Percentiles rank a stretch among this genome's conserved stretches.
Conservation (phyloP, 164 flowering plant species). For the Stephania japonica region DNA sequence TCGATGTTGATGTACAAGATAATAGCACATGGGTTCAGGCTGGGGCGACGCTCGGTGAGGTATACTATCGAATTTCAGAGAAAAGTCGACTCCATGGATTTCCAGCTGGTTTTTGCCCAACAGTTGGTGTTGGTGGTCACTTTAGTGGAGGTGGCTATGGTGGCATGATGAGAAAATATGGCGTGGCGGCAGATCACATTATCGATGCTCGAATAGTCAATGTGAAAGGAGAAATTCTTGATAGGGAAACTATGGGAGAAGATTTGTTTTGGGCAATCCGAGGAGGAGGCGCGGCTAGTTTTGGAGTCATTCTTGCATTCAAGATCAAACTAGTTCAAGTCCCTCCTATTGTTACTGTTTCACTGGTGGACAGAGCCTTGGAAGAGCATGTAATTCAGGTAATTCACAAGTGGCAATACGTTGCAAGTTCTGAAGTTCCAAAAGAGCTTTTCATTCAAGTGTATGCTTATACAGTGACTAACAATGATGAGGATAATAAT, state of each 20-base stretch:
- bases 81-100: not conserved
- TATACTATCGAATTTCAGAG: slow-evolving; percentile 1
- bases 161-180: slow-evolving; percentile 7
- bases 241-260: slow-evolving; percentile 6
- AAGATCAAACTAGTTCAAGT: slow-evolving; percentile 5
- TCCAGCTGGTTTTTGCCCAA: not conserved
- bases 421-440: not conserved
- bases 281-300: slow-evolving; percentile 4
- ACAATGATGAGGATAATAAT: no score
- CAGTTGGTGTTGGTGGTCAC: slow-evolving; percentile 6
- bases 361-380: not conserved
- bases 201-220: not conserved
- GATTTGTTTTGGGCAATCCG: slow-evolving; percentile 7
- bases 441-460: not conserved
- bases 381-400: slow-evolving; percentile 1
- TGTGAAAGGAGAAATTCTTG: not conserved
- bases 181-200: not conserved
- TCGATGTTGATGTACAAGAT: not conserved
- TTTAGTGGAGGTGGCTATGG: slow-evolving; percentile 8
- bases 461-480: no score
- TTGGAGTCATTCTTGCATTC: slow-evolving; percentile 6
- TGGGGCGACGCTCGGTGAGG: not conserved
- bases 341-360: slow-evolving; percentile 7
- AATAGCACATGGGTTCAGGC: slow-evolving; percentile 6
- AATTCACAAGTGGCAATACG: slow-evolving; percentile 6